Percentiles rank a stretch among this genome's conserved stretches.
Evolutionary conservation across 306 rosid species (phyloP).

Genomic region (Castanea sativa): DNA sequence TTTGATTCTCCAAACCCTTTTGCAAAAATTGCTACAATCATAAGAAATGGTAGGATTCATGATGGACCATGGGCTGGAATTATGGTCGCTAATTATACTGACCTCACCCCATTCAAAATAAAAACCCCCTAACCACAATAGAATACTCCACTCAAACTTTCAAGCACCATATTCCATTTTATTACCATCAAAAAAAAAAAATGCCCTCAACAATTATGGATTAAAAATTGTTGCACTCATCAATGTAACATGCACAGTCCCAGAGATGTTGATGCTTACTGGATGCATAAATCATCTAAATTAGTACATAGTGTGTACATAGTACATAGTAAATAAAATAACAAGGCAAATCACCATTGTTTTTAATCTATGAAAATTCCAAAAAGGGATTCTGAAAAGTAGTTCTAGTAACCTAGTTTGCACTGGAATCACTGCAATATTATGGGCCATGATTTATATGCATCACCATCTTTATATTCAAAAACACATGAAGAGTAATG

Average conservation of each 20-base stretch:
- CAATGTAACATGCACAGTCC: no score
- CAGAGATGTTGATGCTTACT: neutral
- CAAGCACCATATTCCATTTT: no score
- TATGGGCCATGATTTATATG: neutral
- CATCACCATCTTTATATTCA: neutral
- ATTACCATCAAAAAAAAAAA: neutral
- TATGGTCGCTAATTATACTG: neutral
- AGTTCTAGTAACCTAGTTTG: neutral
- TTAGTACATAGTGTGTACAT: neutral
- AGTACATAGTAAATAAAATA: neutral
- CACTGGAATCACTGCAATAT: neutral
- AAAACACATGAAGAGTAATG: neutral
- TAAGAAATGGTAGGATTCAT: neutral
- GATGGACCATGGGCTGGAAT: neutral
- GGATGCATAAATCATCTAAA: neutral
- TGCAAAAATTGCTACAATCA: neutral
- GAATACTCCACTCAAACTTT: neutral
- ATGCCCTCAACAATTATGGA: neutral
- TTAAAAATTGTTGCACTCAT: no score
- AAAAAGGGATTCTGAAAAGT: neutral
- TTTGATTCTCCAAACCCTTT: neutral
- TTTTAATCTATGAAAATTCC: neutral
- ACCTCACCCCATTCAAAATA: neutral
- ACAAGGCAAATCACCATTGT: neutral
- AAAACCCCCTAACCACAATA: neutral